Conservation (phyloP, 257 asterid species). For the Solanum phureja region DNA sequence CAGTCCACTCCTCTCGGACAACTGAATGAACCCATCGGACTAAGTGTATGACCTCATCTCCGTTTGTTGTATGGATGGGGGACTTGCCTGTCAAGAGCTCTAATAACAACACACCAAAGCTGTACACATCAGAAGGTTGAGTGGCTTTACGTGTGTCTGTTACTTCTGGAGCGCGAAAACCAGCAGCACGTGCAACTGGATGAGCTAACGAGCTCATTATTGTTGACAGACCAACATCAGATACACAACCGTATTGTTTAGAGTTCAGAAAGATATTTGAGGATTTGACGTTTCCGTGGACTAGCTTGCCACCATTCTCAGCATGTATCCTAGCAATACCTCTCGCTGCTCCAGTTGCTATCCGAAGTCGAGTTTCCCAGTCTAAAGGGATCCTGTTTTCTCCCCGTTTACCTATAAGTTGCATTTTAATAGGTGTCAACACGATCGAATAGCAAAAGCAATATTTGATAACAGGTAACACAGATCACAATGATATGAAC, state of each 20-base stretch:
- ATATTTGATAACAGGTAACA: not conserved
- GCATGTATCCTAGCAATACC: slow-evolving; percentile 61
- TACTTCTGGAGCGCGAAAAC: slow-evolving; percentile 78
- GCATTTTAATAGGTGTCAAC: not conserved
- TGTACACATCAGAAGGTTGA: slow-evolving; percentile 64
- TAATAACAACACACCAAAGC: slow-evolving; percentile 64
- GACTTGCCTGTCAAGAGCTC: slow-evolving; percentile 71
- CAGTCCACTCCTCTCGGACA: slow-evolving; percentile 87
- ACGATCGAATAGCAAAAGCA: not conserved
- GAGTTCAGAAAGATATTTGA: slow-evolving; percentile 65
- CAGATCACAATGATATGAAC: not conserved
- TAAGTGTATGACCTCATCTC: slow-evolving; percentile 56
- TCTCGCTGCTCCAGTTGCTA: slow-evolving; percentile 66
- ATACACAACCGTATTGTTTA: slow-evolving; percentile 49
- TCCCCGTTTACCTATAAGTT: slow-evolving; percentile 46
- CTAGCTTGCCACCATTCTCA: slow-evolving; percentile 55
- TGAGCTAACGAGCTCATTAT: slow-evolving; percentile 56
- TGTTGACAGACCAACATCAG: slow-evolving; percentile 62
- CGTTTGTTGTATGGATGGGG: slow-evolving; percentile 50
- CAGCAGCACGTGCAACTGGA: slow-evolving; percentile 63
- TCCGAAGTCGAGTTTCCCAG: slow-evolving; percentile 64
- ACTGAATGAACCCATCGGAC: slow-evolving; percentile 89
- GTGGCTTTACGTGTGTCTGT: slow-evolving; percentile 57
- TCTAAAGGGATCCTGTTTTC: slow-evolving; percentile 38
- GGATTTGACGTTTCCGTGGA: slow-evolving; percentile 71